Evolutionary conservation across 169 alveolate species (phyloP), one percentile per base, ranked within the genome.

Genomic region (Plasmodium coatneyi): DNA sequence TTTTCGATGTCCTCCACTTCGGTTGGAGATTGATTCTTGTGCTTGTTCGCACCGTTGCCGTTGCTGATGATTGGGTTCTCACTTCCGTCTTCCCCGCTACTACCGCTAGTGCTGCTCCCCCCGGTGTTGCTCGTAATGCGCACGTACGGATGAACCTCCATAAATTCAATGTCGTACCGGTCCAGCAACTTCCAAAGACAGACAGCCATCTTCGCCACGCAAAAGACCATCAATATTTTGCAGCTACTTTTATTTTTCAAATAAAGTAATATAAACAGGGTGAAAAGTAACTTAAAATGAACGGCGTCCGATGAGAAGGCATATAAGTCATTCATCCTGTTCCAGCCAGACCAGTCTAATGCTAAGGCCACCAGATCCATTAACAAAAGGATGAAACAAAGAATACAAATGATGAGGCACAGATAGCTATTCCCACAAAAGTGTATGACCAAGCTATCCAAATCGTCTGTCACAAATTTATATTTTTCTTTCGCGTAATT

Each of bases 181-280:
- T 30, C 36, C 6, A 84, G 34, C 14, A 74, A 5, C 19, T 74
- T 84, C 78, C 83, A 84, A 36, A 84, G 22, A 25, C 83, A 72
- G 14, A 84, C 71, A 6, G 25, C 79, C 43, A 84, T 72, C n/a
- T 84, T 76, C n/a, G 80, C 25, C 28, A 66, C 19, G 36, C 39
- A 84, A 84, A 72, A 84, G 6, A 84, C 4, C 93, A 84, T 84
- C 22, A 84, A 30, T 10, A 84, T 54, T 46, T 54, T 84, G 43
- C 93, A 39, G 14, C 52, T 22, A 41, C 34, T 52, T 25, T 49
- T 84, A 84, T 84, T 72, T 12, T 76, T 84, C 79, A 84, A 74
- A 84, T 84, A 84, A 49, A 84, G 56, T 5, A 84, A 84, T 30
- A 84, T 84, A 25, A 71, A 84, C 14, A 52, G n/a, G 36, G 16